phyloP scores from a whole-genome alignment of 73 alveolate species.

The Blepharisma stoltei region DNA sequence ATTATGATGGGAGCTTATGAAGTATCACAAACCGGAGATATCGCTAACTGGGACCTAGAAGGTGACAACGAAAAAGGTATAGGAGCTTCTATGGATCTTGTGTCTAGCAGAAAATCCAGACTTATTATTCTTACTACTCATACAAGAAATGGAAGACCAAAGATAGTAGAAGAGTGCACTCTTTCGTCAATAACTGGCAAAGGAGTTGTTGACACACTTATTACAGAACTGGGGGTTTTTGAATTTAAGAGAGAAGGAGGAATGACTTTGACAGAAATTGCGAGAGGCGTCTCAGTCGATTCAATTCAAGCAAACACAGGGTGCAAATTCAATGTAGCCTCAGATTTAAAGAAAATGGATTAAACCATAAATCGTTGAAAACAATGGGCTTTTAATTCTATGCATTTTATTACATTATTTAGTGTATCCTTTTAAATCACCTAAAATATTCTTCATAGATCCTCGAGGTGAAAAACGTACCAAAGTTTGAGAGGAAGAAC shows the following conservation, averaged over 20 bases:
- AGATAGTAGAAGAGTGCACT: conserved; percentile 56
- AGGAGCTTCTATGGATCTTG: conserved; percentile 92
- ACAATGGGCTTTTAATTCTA: too few species aligned
- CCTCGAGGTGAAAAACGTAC: too few species aligned
- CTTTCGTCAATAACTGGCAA: conserved; percentile 76
- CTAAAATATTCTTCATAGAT: too few species aligned
- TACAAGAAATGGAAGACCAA: conserved; percentile 62
- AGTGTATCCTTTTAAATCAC: too few species aligned
- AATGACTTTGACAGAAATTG: conserved; percentile 39
- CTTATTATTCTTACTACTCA: conserved; percentile 70
- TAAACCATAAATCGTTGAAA: too few species aligned
- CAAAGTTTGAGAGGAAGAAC: too few species aligned
- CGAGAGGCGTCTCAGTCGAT: conserved; percentile 19
- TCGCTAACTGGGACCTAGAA: conserved; percentile 86
- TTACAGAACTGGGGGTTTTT: conserved; percentile 59
- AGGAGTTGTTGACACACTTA: conserved; percentile 59
- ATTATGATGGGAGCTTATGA: conserved; percentile 61
- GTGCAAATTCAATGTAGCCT: conserved; percentile 27
- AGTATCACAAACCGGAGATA: conserved; percentile 32
- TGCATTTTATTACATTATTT: too few species aligned
- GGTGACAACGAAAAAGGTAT: conserved; percentile 84
- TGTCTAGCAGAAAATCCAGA: conserved; percentile 60
- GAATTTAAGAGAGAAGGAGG: conserved; percentile 31
- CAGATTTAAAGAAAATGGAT: background rate
- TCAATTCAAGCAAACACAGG: background rate